Conservation (phyloP, 169 alveolate genomes). For the Besnoitia besnoiti region DNA sequence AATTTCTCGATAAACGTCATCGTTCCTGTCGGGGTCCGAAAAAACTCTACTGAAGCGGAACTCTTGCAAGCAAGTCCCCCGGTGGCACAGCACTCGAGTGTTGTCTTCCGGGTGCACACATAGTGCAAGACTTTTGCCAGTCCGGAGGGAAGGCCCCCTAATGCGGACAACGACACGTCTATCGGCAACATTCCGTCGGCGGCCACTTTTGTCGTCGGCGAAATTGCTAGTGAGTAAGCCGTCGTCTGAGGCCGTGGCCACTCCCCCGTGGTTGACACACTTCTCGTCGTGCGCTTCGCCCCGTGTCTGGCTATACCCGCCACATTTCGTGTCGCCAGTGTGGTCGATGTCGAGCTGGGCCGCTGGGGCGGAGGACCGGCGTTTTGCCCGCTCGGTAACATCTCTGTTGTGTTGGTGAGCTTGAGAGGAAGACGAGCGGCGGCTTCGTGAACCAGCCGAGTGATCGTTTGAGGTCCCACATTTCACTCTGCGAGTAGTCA, state of each 20-base stretch:
- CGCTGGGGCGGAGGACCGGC: not conserved
- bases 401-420: not conserved
- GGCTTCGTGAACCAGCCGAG: not conserved
- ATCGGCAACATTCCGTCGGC: not conserved
- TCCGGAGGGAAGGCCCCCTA: not conserved
- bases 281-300: not conserved
- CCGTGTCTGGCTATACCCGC: not conserved
- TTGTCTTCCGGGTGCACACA: slow-evolving; percentile 34
- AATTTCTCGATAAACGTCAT: slow-evolving; percentile 33
- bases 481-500: not conserved
- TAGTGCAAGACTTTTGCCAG: not conserved
- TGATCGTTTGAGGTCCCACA: not conserved
- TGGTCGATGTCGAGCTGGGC: not conserved
- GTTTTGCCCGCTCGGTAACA: not conserved
- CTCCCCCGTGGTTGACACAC: not conserved
- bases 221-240: not conserved
- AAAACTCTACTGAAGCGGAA: slow-evolving; percentile 27
- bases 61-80: slow-evolving; percentile 36
- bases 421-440: not conserved
- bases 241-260: not conserved
- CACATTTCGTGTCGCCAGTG: not conserved
- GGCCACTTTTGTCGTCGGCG: not conserved
- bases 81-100: not conserved
- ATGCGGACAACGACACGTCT: slow-evolving; percentile 10
- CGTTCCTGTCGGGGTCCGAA: slow-evolving; percentile 23